Percentiles rank a stretch among this genome's conserved stretches.
Conservation (phyloP, 352 stramenopile genomes). For the Pythium volutum region DNA sequence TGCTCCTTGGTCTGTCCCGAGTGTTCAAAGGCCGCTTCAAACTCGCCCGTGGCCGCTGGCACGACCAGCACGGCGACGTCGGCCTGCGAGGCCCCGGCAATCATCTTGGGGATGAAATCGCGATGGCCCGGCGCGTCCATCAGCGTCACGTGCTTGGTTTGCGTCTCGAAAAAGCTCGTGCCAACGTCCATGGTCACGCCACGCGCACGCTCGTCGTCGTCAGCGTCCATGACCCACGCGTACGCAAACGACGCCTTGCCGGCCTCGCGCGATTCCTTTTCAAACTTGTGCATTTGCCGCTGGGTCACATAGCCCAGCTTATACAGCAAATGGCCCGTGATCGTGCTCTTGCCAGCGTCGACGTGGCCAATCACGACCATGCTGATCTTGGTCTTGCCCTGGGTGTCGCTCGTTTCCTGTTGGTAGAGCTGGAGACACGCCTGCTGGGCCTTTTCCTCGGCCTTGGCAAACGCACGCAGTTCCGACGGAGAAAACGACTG, state of each 20-base stretch:
- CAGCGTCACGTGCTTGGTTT: slow-evolving; percentile 91
- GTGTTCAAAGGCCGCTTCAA: slow-evolving; percentile 93
- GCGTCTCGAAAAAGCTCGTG: slow-evolving; percentile 90
- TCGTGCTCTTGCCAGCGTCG: slow-evolving; percentile 96
- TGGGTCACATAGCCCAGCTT: slow-evolving; percentile 87
- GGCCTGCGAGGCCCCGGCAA: slow-evolving; percentile 91
- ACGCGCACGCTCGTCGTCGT: slow-evolving; percentile 88
- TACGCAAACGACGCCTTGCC: slow-evolving; percentile 96
- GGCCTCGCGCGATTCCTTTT: slow-evolving; percentile 86
- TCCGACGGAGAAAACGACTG: slow-evolving; percentile 39
- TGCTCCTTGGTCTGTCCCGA: slow-evolving; percentile 98
- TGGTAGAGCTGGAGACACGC: slow-evolving; percentile 39
- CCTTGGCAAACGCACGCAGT: slow-evolving; percentile 63
- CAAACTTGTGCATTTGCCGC: slow-evolving; percentile 89
- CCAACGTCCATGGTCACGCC: slow-evolving; percentile 98
- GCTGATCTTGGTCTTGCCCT: slow-evolving; percentile 83
- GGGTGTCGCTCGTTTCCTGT: slow-evolving; percentile 34
- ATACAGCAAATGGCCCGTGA: slow-evolving; percentile 95
- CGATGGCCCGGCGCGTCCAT: slow-evolving; percentile 96
- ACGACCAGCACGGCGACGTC: slow-evolving; percentile 95
- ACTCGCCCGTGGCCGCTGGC: slow-evolving; percentile 92
- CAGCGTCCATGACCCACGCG: slow-evolving; percentile 93
- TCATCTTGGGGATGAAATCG: slow-evolving; percentile 99
- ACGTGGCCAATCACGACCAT: slow-evolving; percentile 98
- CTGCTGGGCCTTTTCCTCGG: slow-evolving; percentile 68